Evolutionary conservation across 495 filamentous ascomycete species (phyloP), one percentile per base, ranked within the genome.

Genomic region (Glonium stellatum): DNA sequence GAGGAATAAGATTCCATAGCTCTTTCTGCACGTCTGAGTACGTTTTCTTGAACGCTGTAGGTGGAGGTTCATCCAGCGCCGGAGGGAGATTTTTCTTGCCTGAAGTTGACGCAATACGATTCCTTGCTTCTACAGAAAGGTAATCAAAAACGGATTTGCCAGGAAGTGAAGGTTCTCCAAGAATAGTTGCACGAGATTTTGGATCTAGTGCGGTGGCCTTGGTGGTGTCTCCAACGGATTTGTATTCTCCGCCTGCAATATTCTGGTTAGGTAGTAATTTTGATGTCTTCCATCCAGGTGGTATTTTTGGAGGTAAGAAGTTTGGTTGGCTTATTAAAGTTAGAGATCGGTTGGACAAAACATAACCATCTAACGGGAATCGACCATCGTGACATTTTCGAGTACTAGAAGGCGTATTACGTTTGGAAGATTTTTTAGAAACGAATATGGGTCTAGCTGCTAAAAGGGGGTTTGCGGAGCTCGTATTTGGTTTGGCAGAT

Each of bases 111-210:
- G 79, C 89, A 60, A 98, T 80, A 22, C 84, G 83, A 48, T 89
- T 86, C 63, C 93, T 84, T 8, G 89, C 84, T 41, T 87, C 82
- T 0, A 91, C 80, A 0, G 89, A 87, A 73, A 98, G 82, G 76
- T 87, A 97, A 71, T 97, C 91, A 70, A 97, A 98, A 36, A 98
- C 85, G 0, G 93, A 97, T 72, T 97, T 96, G 10, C 89, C 87
- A 4, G 91, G 92, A 0, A 98, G 76, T 44, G 85, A 82, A 27
- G 82, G 77, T 71, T 97, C 92, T 19, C 91, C 91, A 0, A 98
- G 77, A 11, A 96, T 76, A 15, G 86, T 83, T 11, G 91, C 93
- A 63, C 93, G 82, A 31, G 89, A 77, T 61, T 80, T 87, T 4
- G 92, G 87, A 70, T 95, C 82, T 9, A 97, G 81, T 8, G 78